phyloP scores from a whole-genome alignment of 345 rosid genomes.

The Eucalyptus sp. region DNA sequence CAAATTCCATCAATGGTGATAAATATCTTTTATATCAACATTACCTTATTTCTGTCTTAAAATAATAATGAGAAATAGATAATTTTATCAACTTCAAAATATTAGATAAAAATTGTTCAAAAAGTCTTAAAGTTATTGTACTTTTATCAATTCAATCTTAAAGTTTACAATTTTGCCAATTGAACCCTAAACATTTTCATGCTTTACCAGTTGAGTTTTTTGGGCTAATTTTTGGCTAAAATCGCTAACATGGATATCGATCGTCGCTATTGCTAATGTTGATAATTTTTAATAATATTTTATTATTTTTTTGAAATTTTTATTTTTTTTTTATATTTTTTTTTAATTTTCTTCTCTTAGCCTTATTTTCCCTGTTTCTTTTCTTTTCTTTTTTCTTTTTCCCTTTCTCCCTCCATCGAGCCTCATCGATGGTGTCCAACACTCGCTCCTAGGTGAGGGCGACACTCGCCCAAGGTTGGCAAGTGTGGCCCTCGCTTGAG shows the following conservation, averaged over 20 bases:
- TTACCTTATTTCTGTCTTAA: background rate
- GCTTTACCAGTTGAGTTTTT: too few species aligned
- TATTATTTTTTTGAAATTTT: background rate
- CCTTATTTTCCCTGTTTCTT: too few species aligned
- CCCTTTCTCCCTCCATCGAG: background rate
- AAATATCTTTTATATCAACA: background rate
- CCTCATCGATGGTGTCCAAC: background rate
- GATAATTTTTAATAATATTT: too few species aligned
- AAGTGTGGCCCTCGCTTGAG: background rate
- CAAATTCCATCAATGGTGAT: background rate
- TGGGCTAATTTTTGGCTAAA: background rate
- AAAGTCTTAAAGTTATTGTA: too few species aligned
- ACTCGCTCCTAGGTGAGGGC: background rate
- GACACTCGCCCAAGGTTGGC: background rate
- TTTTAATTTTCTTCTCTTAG: too few species aligned
- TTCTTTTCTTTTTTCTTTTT: too few species aligned
- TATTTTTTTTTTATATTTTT: fast-evolving
- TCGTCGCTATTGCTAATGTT: fast-evolving
- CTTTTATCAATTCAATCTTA: too few species aligned
- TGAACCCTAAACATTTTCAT: background rate
- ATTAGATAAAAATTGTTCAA: background rate
- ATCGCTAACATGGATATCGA: background rate
- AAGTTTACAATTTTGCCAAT: too few species aligned
- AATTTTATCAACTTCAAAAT: background rate
- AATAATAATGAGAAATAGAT: background rate